Evolutionary conservation across 345 rosid species (phyloP).

Genomic region (Psidium guajava): DNA sequence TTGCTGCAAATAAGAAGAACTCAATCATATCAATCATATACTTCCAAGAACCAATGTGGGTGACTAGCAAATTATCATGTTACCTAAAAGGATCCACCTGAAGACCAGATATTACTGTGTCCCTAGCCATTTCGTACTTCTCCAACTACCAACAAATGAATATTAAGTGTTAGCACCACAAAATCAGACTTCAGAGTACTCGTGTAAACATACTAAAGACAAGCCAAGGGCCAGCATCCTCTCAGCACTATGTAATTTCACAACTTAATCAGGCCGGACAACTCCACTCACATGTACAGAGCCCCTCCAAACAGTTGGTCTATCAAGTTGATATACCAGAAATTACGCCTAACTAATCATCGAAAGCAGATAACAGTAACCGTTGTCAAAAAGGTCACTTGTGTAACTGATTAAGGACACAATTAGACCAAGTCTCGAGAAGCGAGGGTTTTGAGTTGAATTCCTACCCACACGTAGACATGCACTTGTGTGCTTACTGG

Average conservation of each 20-base stretch:
- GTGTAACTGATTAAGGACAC: not conserved
- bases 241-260: not conserved
- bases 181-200: not conserved
- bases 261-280: not conserved
- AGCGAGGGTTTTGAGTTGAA: not conserved
- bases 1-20: conserved; percentile 39
- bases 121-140: conserved; percentile 71
- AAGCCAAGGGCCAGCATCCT: not conserved
- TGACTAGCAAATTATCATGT: not conserved
- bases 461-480: not conserved
- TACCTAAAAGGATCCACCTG: conserved; percentile 82
- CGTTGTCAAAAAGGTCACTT: not conserved
- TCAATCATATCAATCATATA: not conserved
- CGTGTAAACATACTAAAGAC: not conserved
- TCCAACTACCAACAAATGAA: conserved; percentile 48
- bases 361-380: not conserved
- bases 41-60: not conserved
- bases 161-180: not conserved
- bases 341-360: not conserved
- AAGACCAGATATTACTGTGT: conserved; percentile 71
- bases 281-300: not conserved
- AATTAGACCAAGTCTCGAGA: not conserved
- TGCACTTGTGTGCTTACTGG: not conserved
- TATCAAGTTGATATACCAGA: not conserved
- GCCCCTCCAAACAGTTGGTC: not conserved